Conservation (phyloP, 1,284 basidiomycete species). For the Ustilago curta region DNA sequence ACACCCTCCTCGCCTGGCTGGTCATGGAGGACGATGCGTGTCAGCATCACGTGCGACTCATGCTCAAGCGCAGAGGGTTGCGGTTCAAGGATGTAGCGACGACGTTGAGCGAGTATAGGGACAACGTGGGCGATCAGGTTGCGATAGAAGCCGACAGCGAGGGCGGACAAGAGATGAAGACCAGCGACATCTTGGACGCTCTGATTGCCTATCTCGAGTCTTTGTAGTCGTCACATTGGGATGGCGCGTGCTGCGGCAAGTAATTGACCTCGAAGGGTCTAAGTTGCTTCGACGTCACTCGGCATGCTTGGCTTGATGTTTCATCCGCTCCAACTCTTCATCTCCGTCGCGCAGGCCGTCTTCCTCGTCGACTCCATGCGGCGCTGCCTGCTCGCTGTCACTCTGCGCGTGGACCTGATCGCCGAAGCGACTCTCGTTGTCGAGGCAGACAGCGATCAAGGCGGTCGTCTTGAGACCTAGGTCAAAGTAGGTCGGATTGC, state of each 20-base stretch:
- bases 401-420: slow-evolving; percentile 40
- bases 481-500: slow-evolving; percentile 90
- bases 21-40: slow-evolving; percentile 95
- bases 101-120: slow-evolving; percentile 54
- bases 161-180: slow-evolving; percentile 13
- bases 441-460: slow-evolving; percentile 40
- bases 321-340: slow-evolving; percentile 36
- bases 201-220: slow-evolving; percentile 55
- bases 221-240: slow-evolving; percentile 23
- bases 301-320: slow-evolving; percentile 15
- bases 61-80: slow-evolving; percentile 34
- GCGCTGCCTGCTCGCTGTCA: slow-evolving; percentile 10
- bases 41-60: slow-evolving; percentile 40
- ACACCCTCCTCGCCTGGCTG: slow-evolving; percentile 94
- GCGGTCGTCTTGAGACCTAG: slow-evolving; percentile 73
- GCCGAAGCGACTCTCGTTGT: slow-evolving; percentile 46
- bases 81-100: slow-evolving; percentile 27
- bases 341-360: slow-evolving; percentile 40
- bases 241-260: too few relatives aligned
- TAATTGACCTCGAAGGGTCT: too few relatives aligned
- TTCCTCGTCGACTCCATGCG: slow-evolving; percentile 23
- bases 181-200: slow-evolving; percentile 54
- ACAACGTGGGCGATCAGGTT: slow-evolving; percentile 58
- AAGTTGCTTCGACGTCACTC: slow-evolving; percentile 1
- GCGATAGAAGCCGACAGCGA: slow-evolving; percentile 6